phyloP scores from a whole-genome alignment of 306 rosid species.

The Astragalus glycyphyllos region DNA sequence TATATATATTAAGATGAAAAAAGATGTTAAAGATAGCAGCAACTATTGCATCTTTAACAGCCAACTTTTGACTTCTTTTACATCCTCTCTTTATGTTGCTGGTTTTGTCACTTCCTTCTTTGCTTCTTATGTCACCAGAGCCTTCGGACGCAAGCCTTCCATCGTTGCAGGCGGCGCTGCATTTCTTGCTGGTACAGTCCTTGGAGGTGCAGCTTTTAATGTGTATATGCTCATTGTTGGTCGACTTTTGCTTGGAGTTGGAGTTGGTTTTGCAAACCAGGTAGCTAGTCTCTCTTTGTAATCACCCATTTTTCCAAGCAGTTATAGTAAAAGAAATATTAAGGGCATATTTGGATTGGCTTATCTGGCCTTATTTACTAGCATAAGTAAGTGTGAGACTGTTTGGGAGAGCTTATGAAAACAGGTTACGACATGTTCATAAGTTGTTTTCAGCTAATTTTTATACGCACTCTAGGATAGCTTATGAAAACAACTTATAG shows the following conservation, averaged over 20 bases:
- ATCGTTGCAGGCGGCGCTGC: slow-evolving; percentile 66
- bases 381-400: no score
- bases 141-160: slow-evolving; percentile 73
- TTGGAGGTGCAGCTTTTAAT: slow-evolving; percentile 69
- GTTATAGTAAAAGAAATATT: not conserved
- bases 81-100: slow-evolving; percentile 78
- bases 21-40: slow-evolving; percentile 62
- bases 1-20: slow-evolving; percentile 58
- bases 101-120: slow-evolving; percentile 72
- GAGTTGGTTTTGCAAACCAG: slow-evolving; percentile 86
- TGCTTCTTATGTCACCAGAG: slow-evolving; percentile 62
- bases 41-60: slow-evolving; percentile 77
- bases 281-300: slow-evolving; percentile 40
- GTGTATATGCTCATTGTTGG: slow-evolving; percentile 76
- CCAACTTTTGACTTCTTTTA: slow-evolving; percentile 69
- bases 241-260: slow-evolving; percentile 74
- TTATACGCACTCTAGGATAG: no score
- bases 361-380: no score
- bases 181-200: slow-evolving; percentile 67
- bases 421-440: no score
- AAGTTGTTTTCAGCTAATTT: no score
- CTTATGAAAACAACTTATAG: no score
- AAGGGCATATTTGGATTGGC: no score
- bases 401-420: no score
- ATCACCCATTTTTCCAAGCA: not conserved